A percentile compares a stretch with the other conserved stretches of the same genome.
Conservation (phyloP, 2,329 filamentous ascomycete species). For the Zymoseptoria crescenta region DNA sequence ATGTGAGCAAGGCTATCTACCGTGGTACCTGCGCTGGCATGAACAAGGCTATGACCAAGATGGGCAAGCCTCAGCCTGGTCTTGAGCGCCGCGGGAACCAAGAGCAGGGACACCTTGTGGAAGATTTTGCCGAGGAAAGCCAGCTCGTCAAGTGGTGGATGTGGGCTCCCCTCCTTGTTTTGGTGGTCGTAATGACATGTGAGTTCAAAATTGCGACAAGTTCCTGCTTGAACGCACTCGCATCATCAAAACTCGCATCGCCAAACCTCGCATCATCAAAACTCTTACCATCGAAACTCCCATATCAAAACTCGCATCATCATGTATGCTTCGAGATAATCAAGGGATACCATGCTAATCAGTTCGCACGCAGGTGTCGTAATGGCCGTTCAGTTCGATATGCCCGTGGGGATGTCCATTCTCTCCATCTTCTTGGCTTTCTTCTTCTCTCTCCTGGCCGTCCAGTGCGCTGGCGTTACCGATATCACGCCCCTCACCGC, state of each 20-base stretch:
- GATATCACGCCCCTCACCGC: conserved; percentile 59
- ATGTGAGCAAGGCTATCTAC: conserved; percentile 44
- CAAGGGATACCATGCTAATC: not conserved
- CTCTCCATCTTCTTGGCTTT: conserved; percentile 51
- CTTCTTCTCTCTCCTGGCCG: conserved; percentile 54
- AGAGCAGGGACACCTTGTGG: conserved; percentile 37
- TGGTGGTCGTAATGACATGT: conserved; percentile 44
- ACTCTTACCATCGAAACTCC: no score
- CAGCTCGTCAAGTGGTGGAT: conserved; percentile 48
- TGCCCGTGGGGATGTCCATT: conserved; percentile 50
- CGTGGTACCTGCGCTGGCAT: conserved; percentile 39
- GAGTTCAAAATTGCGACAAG: no score
- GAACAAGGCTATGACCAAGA: conserved; percentile 32
- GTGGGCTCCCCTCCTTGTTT: conserved; percentile 42
- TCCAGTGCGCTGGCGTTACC: conserved; percentile 47
- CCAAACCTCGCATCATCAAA: no score
- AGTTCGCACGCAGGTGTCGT: conserved; percentile 23
- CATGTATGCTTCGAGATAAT: not conserved
- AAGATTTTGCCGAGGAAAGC: conserved; percentile 43
- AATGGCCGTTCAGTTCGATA: conserved; percentile 48
- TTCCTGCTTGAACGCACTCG: no score
- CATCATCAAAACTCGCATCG: no score
- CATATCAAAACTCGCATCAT: no score
- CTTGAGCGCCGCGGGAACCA: conserved; percentile 37
- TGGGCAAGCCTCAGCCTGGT: conserved; percentile 37